Conservation (phyloP, 1,284 basidiomycete species). For the Austropuccinia psidii region DNA sequence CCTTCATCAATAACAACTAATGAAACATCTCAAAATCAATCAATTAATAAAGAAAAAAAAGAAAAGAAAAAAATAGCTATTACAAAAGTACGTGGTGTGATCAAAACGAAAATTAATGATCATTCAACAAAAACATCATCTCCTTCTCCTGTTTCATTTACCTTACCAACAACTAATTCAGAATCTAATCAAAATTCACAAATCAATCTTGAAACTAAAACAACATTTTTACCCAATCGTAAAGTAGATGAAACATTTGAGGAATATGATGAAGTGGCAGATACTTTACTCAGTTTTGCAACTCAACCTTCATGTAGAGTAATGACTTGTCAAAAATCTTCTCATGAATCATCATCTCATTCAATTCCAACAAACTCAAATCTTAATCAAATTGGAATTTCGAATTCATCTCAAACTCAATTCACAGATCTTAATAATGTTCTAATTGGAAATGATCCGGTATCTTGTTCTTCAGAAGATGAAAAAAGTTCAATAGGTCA, state of each 20-base stretch:
- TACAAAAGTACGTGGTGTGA: constrained; percentile 14
- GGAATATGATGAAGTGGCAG: constrained; percentile 34
- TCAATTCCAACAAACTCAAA: not conserved
- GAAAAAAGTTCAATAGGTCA: not conserved
- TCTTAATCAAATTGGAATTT: not conserved
- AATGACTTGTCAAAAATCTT: not conserved
- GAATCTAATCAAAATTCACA: not conserved
- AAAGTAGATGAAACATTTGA: constrained; percentile 30
- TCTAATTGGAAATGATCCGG: not conserved
- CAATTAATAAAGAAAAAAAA: not conserved
- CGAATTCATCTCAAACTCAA: not conserved
- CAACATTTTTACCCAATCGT: constrained; percentile 8
- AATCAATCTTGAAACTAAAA: not conserved
- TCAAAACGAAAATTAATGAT: constrained; percentile 22
- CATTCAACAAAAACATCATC: constrained; percentile 8
- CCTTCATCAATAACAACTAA: not conserved
- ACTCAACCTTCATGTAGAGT: constrained; percentile 12
- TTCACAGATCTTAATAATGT: not conserved
- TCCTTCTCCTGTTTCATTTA: constrained; percentile 12
- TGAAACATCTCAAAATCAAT: constrained; percentile 8
- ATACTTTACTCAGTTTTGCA: constrained; percentile 30
- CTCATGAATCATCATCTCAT: not conserved
- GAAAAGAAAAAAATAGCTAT: constrained; percentile 31
- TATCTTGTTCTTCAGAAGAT: constrained; percentile 15
- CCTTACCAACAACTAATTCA: not conserved